phyloP scores from a whole-genome alignment of 1,284 basidiomycete species.

The Fistulina hepatica region DNA sequence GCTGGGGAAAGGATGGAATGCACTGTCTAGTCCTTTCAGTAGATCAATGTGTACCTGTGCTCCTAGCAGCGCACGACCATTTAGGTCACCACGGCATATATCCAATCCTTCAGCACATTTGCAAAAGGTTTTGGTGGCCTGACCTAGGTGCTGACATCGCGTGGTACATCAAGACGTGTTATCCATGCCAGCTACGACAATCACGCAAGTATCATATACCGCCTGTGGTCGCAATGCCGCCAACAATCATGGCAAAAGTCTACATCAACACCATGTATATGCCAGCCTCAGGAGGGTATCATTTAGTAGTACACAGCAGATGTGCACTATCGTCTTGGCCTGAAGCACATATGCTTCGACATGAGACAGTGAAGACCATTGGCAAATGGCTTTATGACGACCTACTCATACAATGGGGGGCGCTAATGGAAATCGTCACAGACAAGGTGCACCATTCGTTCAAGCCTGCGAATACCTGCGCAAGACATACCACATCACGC shows the following conservation, averaged over 20 bases:
- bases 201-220: constrained; percentile 11
- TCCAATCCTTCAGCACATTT: constrained; percentile 3
- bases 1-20: constrained; percentile 16
- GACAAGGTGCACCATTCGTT: constrained; percentile 27
- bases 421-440: constrained; percentile 19
- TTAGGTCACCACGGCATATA: constrained; percentile 18
- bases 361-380: constrained; percentile 15
- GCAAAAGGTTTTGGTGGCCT: constrained; percentile 12
- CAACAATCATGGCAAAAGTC: constrained; percentile 22
- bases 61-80: constrained; percentile 18
- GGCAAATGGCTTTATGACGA: constrained; percentile 20
- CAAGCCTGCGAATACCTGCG: constrained; percentile 22
- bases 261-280: constrained; percentile 27
- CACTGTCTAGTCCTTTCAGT: constrained; percentile 1
- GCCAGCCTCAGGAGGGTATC: constrained; percentile 17
- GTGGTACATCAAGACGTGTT: constrained; percentile 7
- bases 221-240: constrained; percentile 21
- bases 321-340: constrained; percentile 18
- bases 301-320: constrained; percentile 18
- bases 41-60: no score
- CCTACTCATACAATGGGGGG: constrained; percentile 16
- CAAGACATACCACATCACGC: constrained; percentile 24
- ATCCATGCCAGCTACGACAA: constrained; percentile 4
- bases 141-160: constrained; percentile 7
- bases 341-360: constrained; percentile 16